Base-by-base conservation (phyloP, 257 asterid genomes). In the Nicotiana undulata region DNA sequence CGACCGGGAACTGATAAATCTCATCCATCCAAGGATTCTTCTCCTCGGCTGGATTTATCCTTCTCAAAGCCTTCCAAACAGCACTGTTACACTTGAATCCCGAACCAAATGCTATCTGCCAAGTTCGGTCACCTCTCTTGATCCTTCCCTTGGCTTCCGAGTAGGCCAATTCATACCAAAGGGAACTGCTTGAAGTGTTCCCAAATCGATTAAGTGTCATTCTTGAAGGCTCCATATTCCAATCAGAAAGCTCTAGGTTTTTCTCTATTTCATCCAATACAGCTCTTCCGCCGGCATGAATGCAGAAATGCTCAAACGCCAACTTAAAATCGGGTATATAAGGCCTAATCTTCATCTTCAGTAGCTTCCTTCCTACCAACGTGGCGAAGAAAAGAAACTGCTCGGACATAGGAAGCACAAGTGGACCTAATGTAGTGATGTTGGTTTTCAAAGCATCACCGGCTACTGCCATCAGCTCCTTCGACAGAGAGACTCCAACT, bases 91-190 rank as follows among this genome's bases (percentile, higher is more conserved):
- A 93, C 83, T 93, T 92, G 82, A 92, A 93, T 9, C 97, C 95
- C 4, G 98, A 93, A 1, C 97, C 98, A n/a, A 93, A 92, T 6
- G 97, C 97, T 65, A 93, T 90, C 87, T 92, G 97, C 97, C 98
- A 92, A 0, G 94, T 90, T 86, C 95, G 89, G 29, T 92, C 98
- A 61, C 97, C 98, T 85, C 80, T 89, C 91, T 81, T 92, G 16
- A 93, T 89, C 88, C 98, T 92, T 49, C 97, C 97, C 82, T 89
- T 89, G 60, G 94, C 93, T 81, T 93, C 97, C 2, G 90, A 81
- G 61, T 89, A 91, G 2, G 93, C 90, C 88, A 91, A 63, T 63
- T 93, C 97, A 7, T 91, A 89, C 97, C 97, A 93, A 51, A 93
- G 91, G 46, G 97, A 93, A 86, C 97, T 93, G 83, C 94, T 91